Percentiles rank a stretch among this genome's conserved stretches.
phyloP scores from a whole-genome alignment of 179 eudicot species.

The Vitellaria paradoxa region DNA sequence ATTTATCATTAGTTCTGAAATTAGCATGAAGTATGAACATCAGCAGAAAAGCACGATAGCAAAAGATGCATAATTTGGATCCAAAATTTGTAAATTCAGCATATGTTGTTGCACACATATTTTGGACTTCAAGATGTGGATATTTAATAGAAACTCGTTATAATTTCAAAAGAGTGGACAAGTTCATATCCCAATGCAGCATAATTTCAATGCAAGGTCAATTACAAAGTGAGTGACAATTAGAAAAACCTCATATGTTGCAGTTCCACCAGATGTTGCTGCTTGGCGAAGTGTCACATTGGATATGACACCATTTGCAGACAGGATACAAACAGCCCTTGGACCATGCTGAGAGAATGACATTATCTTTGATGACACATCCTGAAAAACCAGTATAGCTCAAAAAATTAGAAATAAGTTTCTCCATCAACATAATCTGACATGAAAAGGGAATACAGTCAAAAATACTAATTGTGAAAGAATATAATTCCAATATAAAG shows the following conservation, averaged over 20 bases:
- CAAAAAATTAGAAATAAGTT: conserved; percentile 1
- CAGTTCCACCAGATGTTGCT: conserved; percentile 48
- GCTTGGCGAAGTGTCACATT: conserved; percentile 68
- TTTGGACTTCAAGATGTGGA: neutral
- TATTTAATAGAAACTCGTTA: neutral
- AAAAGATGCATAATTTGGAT: too few species aligned
- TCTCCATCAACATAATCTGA: neutral
- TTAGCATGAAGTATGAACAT: neutral
- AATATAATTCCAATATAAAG: neutral
- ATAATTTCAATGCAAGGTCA: conserved; percentile 1
- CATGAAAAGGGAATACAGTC: neutral
- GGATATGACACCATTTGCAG: conserved; percentile 65
- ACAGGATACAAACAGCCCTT: conserved; percentile 61
- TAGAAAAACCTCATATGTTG: conserved; percentile 53
- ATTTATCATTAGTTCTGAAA: neutral
- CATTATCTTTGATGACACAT: conserved; percentile 60
- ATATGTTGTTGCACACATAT: too few species aligned
- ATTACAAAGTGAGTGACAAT: neutral
- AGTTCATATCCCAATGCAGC: neutral
- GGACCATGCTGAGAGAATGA: conserved; percentile 70
- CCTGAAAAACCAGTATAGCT: conserved; percentile 32
- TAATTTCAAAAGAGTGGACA: neutral
- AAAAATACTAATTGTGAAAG: neutral
- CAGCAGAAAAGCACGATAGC: too few species aligned
- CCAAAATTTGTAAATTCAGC: too few species aligned